phyloP scores from a whole-genome alignment of 1,284 basidiomycete genomes.

The Ceratorhiza oryzae-sativae region DNA sequence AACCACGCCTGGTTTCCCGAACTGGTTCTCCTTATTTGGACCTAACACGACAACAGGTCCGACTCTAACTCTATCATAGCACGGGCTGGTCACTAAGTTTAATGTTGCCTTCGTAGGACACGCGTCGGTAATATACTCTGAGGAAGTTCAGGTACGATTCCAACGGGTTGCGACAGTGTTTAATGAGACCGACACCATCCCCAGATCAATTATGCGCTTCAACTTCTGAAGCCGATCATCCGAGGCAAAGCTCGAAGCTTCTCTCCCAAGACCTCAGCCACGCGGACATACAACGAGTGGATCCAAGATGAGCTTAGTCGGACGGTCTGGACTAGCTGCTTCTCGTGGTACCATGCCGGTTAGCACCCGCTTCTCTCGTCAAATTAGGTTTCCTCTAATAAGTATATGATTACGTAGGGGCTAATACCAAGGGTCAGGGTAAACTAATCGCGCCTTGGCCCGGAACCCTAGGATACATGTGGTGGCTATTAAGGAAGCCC shows the following conservation, averaged over 20 bases:
- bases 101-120: background rate
- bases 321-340: conserved; percentile 12
- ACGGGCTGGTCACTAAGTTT: too few species aligned
- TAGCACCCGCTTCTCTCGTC: background rate
- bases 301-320: conserved; percentile 1
- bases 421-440: background rate
- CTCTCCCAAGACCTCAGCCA: background rate
- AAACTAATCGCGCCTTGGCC: conserved; percentile 9
- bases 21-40: conserved; percentile 59
- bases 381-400: background rate
- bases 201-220: conserved; percentile 29
- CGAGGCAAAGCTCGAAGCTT: conserved; percentile 16
- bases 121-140: conserved; percentile 10
- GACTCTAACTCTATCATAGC: background rate
- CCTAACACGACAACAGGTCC: conserved; percentile 14
- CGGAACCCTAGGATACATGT: background rate
- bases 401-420: background rate
- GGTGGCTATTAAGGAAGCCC: conserved; percentile 21
- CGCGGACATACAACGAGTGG: conserved; percentile 10
- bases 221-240: conserved; percentile 13
- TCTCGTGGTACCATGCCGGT: conserved; percentile 7
- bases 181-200: background rate
- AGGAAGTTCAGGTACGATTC: conserved; percentile 12
- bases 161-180: too few species aligned
- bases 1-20: conserved; percentile 60